Conservation (phyloP, 2,329 filamentous ascomycete genomes). For the Diplodia seriata region DNA sequence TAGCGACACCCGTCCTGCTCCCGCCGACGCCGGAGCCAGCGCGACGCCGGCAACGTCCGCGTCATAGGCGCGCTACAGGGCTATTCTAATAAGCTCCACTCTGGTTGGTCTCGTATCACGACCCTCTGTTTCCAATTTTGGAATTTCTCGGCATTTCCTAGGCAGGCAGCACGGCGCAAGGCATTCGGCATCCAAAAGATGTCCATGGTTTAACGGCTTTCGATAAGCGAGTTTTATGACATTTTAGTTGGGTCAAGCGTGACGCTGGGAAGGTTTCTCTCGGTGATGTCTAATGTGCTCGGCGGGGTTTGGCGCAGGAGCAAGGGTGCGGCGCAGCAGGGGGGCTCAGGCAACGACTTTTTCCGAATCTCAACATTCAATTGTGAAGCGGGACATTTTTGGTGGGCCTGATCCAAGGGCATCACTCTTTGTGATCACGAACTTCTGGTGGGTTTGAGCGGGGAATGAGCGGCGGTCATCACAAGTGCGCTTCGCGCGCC, state of each 20-base stretch:
- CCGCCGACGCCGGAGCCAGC: constrained; percentile 23
- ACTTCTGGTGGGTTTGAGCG: neutral
- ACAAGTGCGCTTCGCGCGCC: neutral
- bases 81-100: neutral
- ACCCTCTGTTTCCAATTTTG: constrained; percentile 8
- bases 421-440: neutral
- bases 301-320: constrained; percentile 1
- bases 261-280: neutral
- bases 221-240: neutral
- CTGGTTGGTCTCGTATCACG: constrained; percentile 3
- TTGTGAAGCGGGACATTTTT: neutral
- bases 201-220: constrained; percentile 7
- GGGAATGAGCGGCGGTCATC: neutral
- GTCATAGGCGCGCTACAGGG: neutral
- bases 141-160: constrained; percentile 14
- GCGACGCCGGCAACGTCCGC: constrained; percentile 13
- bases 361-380: neutral
- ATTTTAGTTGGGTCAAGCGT: constrained; percentile 8
- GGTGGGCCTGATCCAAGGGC: constrained; percentile 3
- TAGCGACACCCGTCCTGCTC: constrained; percentile 2
- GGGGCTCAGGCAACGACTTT: constrained; percentile 5
- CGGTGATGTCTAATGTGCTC: constrained; percentile 2
- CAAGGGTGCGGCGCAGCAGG: constrained; percentile 23
- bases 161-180: constrained; percentile 20
- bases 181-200: constrained; percentile 10